A percentile compares a stretch with the other conserved stretches of the same genome.
Conservation (phyloP, 2,329 filamentous ascomycete species). For the Trichothecium sympodiale region DNA sequence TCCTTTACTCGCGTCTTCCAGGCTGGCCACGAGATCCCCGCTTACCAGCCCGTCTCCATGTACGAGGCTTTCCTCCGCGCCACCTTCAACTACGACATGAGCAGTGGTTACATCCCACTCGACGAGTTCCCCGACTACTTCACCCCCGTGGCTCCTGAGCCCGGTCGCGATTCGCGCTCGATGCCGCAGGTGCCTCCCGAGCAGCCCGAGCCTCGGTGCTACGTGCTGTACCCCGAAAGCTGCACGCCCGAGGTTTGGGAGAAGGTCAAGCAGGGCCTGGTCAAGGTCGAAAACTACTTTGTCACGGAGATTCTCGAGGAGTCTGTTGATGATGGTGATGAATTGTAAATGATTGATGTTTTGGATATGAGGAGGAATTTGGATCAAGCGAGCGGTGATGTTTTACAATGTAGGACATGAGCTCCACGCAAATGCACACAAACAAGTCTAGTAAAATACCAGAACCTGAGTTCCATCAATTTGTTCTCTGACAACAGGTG, state of each 20-base stretch:
- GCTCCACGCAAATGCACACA: too few relatives aligned
- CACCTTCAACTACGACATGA: conserved; percentile 40
- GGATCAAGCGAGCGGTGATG: too few relatives aligned
- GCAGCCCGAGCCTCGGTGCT: conserved; percentile 34
- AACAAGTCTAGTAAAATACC: too few relatives aligned
- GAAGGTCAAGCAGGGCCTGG: conserved; percentile 38
- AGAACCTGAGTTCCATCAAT: too few relatives aligned
- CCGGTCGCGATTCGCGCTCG: conserved; percentile 8
- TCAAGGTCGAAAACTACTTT: conserved; percentile 31
- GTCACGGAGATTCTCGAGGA: conserved; percentile 11
- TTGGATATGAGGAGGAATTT: too few relatives aligned
- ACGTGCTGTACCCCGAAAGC: conserved; percentile 41
- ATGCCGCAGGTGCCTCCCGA: conserved; percentile 2
- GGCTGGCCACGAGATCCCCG: conserved; percentile 51
- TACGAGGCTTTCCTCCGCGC: conserved; percentile 49
- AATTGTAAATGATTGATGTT: neutral
- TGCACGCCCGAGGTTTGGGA: conserved; percentile 43
- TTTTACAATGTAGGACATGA: too few relatives aligned
- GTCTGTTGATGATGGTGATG: conserved; percentile 4
- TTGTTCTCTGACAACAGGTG: too few relatives aligned
- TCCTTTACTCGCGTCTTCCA: conserved; percentile 56
- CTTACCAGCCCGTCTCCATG: conserved; percentile 46
- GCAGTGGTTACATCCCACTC: conserved; percentile 40
- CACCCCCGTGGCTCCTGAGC: conserved; percentile 26
- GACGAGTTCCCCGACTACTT: conserved; percentile 17